These are phyloP conservation scores for Stentor coeruleus DNA, from an alignment of 73 alveolate species.

Conservation along the genomic window DNA sequence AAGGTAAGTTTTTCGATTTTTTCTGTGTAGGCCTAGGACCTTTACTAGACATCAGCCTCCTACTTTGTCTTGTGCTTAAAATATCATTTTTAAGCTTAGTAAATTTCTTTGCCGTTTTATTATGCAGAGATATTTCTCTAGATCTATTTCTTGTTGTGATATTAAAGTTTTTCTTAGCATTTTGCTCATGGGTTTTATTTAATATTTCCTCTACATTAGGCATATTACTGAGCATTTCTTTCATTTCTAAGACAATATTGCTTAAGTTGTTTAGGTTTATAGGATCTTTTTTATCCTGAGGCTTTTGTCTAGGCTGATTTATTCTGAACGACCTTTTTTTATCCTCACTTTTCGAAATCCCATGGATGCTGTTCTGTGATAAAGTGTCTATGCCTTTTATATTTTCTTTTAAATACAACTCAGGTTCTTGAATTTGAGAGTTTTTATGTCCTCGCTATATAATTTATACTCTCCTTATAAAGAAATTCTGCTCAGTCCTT, in stretches of 20 bases:
- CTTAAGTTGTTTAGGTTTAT: background rate
- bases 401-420: too few relatives aligned
- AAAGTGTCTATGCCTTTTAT: too few relatives aligned
- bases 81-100: background rate
- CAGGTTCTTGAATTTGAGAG: too few relatives aligned
- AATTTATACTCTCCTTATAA: background rate
- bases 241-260: background rate
- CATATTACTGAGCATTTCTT: slow-evolving; percentile 2
- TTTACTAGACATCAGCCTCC: background rate
- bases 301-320: background rate
- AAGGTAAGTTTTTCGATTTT: too few relatives aligned
- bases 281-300: background rate
- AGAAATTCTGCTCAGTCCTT: background rate
- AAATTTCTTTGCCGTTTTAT: background rate
- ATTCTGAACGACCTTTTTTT: background rate
- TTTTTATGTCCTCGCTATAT: background rate
- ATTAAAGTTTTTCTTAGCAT: background rate
- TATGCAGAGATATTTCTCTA: background rate
- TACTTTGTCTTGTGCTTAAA: background rate
- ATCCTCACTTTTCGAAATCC: background rate
- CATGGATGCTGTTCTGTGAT: too few relatives aligned
- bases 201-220: background rate
- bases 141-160: background rate
- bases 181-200: background rate
- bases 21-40: background rate